Conservation (phyloP, 164 flowering plant species). For the Liquidambar formosana region DNA sequence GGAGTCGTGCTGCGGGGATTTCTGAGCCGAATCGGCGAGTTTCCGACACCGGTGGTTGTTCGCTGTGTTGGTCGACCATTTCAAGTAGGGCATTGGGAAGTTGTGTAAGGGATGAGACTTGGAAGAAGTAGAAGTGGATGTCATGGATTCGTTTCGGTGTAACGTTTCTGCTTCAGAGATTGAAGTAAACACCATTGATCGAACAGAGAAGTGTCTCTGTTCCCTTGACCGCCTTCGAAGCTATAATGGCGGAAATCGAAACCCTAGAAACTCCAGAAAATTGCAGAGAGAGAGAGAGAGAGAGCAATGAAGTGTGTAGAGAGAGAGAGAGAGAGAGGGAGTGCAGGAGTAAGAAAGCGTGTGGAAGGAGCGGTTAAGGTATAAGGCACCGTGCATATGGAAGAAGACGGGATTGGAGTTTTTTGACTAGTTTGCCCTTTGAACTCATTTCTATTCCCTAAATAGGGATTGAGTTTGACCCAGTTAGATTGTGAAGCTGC, state of each 20-base stretch:
- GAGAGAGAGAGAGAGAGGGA: too few species aligned
- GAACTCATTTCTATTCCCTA: too few species aligned
- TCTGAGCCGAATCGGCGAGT: background rate
- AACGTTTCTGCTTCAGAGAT: background rate
- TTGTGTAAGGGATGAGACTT: slow-evolving; percentile 40
- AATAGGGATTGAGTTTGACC: too few species aligned
- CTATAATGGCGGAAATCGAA: background rate
- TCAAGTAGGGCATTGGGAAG: slow-evolving; percentile 27
- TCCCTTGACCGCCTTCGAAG: background rate
- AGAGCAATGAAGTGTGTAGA: background rate
- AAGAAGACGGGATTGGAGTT: too few species aligned
- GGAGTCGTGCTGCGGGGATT: too few species aligned
- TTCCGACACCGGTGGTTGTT: slow-evolving; percentile 10
- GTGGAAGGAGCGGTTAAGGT: too few species aligned
- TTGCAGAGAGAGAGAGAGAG: background rate
- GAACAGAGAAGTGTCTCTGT: background rate
- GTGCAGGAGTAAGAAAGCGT: too few species aligned
- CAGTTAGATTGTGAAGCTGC: too few species aligned
- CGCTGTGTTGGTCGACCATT: slow-evolving; percentile 27
- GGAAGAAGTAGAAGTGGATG: slow-evolving; percentile 18
- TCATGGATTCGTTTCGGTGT: slow-evolving; percentile 3
- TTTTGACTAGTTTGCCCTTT: too few species aligned
- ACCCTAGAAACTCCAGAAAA: background rate
- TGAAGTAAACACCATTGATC: slow-evolving; percentile 11
- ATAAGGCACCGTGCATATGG: too few species aligned